Evolutionary conservation across 306 rosid species (phyloP).

Genomic region (Prunus salicina): DNA sequence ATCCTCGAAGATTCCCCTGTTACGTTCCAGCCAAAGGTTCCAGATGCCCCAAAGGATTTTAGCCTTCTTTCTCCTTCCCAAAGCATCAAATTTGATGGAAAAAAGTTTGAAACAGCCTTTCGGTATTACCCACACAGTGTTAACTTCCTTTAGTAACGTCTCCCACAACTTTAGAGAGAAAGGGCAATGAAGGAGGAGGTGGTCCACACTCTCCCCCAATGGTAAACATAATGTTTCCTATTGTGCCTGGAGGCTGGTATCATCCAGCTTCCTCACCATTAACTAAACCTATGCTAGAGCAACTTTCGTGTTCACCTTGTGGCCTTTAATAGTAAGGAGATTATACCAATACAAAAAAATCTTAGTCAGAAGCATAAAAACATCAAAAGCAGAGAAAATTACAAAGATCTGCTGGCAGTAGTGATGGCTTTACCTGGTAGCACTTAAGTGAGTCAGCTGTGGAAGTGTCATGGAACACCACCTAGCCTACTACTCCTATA

Average conservation of each 20-base stretch:
- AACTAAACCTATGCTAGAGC: not conserved
- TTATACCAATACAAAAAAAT: not conserved
- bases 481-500: not conserved
- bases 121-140: too few relatives aligned
- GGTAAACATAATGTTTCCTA: not conserved
- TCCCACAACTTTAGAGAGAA: too few relatives aligned
- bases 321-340: not conserved
- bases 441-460: too few relatives aligned
- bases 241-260: not conserved
- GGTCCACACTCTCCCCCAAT: not conserved
- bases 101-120: too few relatives aligned
- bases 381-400: not conserved
- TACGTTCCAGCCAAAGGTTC: too few relatives aligned
- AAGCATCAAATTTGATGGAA: too few relatives aligned
- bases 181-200: too few relatives aligned
- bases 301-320: not conserved
- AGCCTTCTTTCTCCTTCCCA: too few relatives aligned
- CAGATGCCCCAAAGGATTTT: too few relatives aligned
- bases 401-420: not conserved
- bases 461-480: not conserved
- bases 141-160: too few relatives aligned
- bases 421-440: not conserved
- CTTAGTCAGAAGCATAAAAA: not conserved
- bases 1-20: too few relatives aligned
- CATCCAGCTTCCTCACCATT: conserved; percentile 6